These are phyloP conservation scores for Dendrocalamus latiflorus DNA, from an alignment of 202 grass and related monocot genomes.

Conservation along the genomic window DNA sequence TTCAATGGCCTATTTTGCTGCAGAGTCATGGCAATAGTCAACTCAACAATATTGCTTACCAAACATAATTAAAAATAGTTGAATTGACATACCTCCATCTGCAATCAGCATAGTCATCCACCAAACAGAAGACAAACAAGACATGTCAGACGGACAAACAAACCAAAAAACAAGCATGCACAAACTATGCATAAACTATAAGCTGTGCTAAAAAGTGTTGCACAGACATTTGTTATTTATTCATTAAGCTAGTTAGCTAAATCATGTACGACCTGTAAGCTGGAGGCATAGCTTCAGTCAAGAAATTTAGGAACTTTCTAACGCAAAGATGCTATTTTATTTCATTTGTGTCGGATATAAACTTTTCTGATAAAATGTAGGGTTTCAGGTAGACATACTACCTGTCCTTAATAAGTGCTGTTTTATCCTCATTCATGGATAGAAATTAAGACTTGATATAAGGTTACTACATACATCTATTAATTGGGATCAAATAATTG, in stretches of 20 bases:
- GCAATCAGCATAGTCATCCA: conserved; percentile 19
- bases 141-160: conserved; percentile 13
- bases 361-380: background rate
- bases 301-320: background rate
- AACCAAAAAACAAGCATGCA: no score
- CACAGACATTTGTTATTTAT: background rate
- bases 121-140: conserved; percentile 12
- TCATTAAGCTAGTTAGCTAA: background rate
- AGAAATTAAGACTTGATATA: background rate
- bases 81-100: conserved; percentile 78
- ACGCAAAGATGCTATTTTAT: background rate
- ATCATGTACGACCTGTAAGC: background rate
- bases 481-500: background rate
- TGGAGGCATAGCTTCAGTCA: background rate
- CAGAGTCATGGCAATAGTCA: conserved; percentile 15
- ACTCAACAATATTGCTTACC: background rate
- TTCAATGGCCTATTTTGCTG: conserved; percentile 99
- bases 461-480: background rate
- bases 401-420: background rate
- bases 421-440: background rate
- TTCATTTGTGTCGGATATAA: background rate
- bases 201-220: background rate
- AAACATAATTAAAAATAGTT: background rate
- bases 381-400: background rate
- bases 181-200: no score